These are phyloP conservation scores for Podila clonocystis DNA, from an alignment of 192 early-diverging fungal genomes.

Conservation along the genomic window DNA sequence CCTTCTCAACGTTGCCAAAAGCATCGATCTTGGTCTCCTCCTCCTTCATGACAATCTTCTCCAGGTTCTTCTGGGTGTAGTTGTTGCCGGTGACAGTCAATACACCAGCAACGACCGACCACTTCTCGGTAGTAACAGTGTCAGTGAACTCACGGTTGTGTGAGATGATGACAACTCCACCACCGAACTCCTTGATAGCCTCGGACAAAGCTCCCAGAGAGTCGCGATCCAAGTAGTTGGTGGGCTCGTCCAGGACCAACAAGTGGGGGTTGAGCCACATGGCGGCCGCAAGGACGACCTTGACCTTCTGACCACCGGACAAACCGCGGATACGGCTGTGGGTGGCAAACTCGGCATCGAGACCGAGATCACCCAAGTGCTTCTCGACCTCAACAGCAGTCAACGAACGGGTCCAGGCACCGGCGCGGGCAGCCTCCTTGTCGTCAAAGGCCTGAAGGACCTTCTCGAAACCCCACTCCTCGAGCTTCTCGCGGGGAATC, in stretches of 20 bases:
- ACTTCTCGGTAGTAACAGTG: slow-evolving; percentile 76
- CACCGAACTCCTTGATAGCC: slow-evolving; percentile 81
- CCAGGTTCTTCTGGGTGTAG: slow-evolving; percentile 61
- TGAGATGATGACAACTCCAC: slow-evolving; percentile 87
- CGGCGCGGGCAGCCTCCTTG: slow-evolving; percentile 77
- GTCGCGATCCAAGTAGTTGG: slow-evolving; percentile 75
- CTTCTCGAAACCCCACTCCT: slow-evolving; percentile 83
- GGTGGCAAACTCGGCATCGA: slow-evolving; percentile 80
- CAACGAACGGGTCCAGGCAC: slow-evolving; percentile 76
- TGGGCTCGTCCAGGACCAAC: slow-evolving; percentile 92
- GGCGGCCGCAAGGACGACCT: slow-evolving; percentile 86
- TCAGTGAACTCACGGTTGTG: slow-evolving; percentile 87
- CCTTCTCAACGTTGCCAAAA: slow-evolving; percentile 81
- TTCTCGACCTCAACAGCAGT: slow-evolving; percentile 74
- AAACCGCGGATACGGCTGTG: slow-evolving; percentile 76
- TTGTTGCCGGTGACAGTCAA: slow-evolving; percentile 60
- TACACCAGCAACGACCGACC: slow-evolving; percentile 75
- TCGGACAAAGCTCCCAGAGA: slow-evolving; percentile 71
- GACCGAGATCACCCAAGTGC: slow-evolving; percentile 81
- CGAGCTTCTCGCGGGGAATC: slow-evolving; percentile 73
- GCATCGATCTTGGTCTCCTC: slow-evolving; percentile 67
- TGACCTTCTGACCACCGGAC: slow-evolving; percentile 88
- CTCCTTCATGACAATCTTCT: slow-evolving; percentile 58
- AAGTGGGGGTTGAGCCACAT: slow-evolving; percentile 93
- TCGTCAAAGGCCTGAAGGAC: slow-evolving; percentile 62